Evolutionary conservation across 2,329 filamentous ascomycete species (phyloP).

Genomic region (Fusarium chaquense): DNA sequence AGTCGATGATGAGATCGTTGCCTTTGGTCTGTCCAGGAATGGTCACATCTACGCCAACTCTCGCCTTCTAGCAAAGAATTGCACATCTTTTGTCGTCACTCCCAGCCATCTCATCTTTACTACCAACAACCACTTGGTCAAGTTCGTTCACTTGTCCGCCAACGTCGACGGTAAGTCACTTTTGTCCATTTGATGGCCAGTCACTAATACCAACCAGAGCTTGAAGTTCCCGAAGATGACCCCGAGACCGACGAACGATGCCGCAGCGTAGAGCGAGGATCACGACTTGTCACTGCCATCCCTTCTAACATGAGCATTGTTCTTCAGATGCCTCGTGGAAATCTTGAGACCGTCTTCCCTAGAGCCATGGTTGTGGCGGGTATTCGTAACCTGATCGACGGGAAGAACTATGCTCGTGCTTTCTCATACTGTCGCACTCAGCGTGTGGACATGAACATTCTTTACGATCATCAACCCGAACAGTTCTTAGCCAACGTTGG

Average conservation of each 20-base stretch:
- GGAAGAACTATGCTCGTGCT: conserved; percentile 83
- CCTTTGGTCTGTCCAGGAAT: conserved; percentile 76
- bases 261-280: conserved; percentile 90
- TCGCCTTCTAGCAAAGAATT: conserved; percentile 81
- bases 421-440: conserved; percentile 92
- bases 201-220: conserved; percentile 63
- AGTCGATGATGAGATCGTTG: conserved; percentile 58
- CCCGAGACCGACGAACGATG: conserved; percentile 94
- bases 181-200: background rate
- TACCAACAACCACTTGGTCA: conserved; percentile 90
- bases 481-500: conserved; percentile 84
- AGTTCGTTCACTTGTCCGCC: conserved; percentile 85
- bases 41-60: conserved; percentile 85
- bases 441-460: conserved; percentile 96
- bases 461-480: conserved; percentile 90
- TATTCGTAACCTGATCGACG: conserved; percentile 83
- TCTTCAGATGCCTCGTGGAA: conserved; percentile 95
- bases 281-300: conserved; percentile 87
- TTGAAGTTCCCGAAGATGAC: conserved; percentile 87
- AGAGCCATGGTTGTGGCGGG: conserved; percentile 92
- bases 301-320: conserved; percentile 88
- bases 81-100: conserved; percentile 90
- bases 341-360: conserved; percentile 94
- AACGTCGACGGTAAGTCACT: conserved; percentile 68
- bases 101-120: conserved; percentile 89